phyloP scores from a whole-genome alignment of 2,329 filamentous ascomycete species.

The Colletotrichum lupini region DNA sequence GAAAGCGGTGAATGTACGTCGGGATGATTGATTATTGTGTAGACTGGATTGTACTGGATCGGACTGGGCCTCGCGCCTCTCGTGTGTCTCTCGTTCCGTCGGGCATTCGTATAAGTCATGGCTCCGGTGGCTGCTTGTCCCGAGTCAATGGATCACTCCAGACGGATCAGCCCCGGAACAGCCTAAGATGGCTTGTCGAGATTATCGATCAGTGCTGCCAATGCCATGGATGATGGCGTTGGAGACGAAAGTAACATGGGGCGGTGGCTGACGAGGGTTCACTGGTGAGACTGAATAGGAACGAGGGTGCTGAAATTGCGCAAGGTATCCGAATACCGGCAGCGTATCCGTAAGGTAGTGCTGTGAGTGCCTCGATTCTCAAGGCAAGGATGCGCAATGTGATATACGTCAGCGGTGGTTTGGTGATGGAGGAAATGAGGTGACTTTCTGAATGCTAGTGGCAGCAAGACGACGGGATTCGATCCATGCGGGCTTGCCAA shows the following conservation, averaged over 20 bases:
- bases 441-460: conserved; percentile 15
- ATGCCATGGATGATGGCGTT: background rate
- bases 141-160: conserved; percentile 25
- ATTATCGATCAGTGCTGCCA: conserved; percentile 2
- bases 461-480: background rate
- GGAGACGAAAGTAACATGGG: background rate
- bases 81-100: background rate
- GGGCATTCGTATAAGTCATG: background rate
- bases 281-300: conserved; percentile 19
- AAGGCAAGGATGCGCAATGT: background rate
- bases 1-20: conserved; percentile 26
- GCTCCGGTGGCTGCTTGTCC: conserved; percentile 12
- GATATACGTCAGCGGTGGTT: conserved; percentile 27
- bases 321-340: background rate
- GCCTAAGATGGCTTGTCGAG: conserved; percentile 16
- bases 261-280: conserved; percentile 8
- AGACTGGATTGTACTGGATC: conserved; percentile 18
- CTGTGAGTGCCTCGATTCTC: background rate
- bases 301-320: conserved; percentile 1
- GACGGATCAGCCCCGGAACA: conserved; percentile 29
- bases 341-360: too few relatives aligned
- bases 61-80: conserved; percentile 13
- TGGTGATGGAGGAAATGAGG: conserved; percentile 20
- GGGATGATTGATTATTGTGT: background rate
- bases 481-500: background rate